Evolutionary conservation across 2,329 filamentous ascomycete genomes (phyloP), one percentile per base, ranked within the genome.

Genomic region (Fusarium liriodendri): DNA sequence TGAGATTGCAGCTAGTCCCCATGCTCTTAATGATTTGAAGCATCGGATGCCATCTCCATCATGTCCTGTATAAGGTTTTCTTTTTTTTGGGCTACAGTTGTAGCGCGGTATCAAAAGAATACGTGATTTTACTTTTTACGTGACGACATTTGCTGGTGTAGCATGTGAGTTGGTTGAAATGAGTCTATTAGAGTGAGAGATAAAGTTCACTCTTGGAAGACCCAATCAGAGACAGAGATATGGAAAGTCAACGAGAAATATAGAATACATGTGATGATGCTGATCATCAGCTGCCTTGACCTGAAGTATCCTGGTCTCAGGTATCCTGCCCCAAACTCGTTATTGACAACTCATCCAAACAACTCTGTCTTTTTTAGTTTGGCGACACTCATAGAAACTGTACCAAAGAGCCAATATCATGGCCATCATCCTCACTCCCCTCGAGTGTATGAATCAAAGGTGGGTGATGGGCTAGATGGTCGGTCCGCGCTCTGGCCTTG

Each of bases 1-100:
- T 45, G 70, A 77, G 66, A 74, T 69, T 69, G 72, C 70, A 69
- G 65, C 22, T 65, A 69, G 64, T 72, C 68, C 47, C 76, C 74
- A 77, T 73, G 74, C 75, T 77, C 74, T 29, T 77, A 78, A 77
- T 77, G 76, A 77, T 62, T 70, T 77, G 76, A 77, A 77, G 76
- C 70, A 74, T 66, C 72, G 74, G 74, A 70, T 75, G 76, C 72
- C 74, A 69, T 74, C 67, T 75, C 72, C 57, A 60, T 63, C 66
- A 42, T 61, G 64, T 67, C 58, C 72, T 66, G 61, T 62, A 63
- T 25, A 75, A 60, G 62, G 62, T 22, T 52, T 25, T 27, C 42
- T 27, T 10, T 25, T 42, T 47, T 55, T 66, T 68, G 63, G 67
- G 74, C 54, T 75, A 62, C 47, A 62, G 62, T 50, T 75, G 75